Base-by-base conservation (phyloP, 805 yeast genomes). In the Starmerella geochares region DNA sequence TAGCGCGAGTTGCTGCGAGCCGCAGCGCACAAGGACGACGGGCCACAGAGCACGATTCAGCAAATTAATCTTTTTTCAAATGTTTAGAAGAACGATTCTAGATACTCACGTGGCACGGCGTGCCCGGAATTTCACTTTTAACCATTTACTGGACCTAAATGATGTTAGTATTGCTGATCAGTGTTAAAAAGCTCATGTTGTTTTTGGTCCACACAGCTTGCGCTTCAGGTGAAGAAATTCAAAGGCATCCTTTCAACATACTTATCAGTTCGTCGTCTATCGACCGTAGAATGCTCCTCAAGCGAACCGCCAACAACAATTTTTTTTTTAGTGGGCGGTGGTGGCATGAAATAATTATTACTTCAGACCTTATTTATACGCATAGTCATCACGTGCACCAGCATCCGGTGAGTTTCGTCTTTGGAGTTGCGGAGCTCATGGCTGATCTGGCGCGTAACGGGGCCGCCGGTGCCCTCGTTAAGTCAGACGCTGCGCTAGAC, bases 121-220 rank as follows among this genome's bases (percentile, higher is more conserved):
- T n/a, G n/a, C n/a, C n/a, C n/a, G n/a, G n/a, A n/a, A n/a, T n/a
- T n/a, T n/a, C n/a, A n/a, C n/a, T n/a, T n/a, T n/a, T n/a, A n/a
- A n/a, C n/a, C n/a, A n/a, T n/a, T n/a, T n/a, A n/a, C n/a, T n/a
- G n/a, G n/a, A n/a, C n/a, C n/a, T n/a, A n/a, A n/a, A n/a, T n/a
- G 23, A 32, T 39, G 59, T 57, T 57, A 58, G 60, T 50, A 52
- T 47, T 40, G 62, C 60, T 58, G 61, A 64, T 68, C 72, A 68
- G 72, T 64, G 70, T 68, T 68, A 68, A 68, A 68, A 68, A 68
- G 72, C 72, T 68, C 71, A 61, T 60, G 49, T 53, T 54, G 57
- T 61, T 60, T 52, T 51, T 59, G 24, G 39, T 48, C 65, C 65
- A 60, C 65, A 60, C 38, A 54, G 33, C 20, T 39, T 31, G 16